phyloP scores from a whole-genome alignment of 495 filamentous ascomycete genomes.

The Emericellopsis terricola region DNA sequence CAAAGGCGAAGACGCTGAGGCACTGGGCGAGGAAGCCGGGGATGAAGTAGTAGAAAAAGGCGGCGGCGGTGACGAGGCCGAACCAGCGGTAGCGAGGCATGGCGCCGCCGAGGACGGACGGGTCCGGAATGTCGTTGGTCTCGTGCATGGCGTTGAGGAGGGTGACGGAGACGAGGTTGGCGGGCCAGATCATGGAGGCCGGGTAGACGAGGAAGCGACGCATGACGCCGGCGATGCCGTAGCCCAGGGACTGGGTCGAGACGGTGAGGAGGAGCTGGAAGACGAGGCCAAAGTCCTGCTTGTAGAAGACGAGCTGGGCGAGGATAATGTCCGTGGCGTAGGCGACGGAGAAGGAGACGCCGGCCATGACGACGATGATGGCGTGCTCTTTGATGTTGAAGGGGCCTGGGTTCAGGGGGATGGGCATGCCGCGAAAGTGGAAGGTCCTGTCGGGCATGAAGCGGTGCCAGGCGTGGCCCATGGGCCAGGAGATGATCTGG shows the following conservation, averaged over 20 bases:
- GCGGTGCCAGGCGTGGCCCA: constrained; percentile 37
- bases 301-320: constrained; percentile 46
- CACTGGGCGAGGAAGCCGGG: constrained; percentile 40
- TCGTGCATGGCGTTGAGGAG: constrained; percentile 60
- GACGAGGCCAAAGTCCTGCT: constrained; percentile 44
- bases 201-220: constrained; percentile 33
- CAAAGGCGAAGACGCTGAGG: constrained; percentile 40
- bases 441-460: constrained; percentile 32
- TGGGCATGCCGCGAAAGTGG: constrained; percentile 33
- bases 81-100: constrained; percentile 46
- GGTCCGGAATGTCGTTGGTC: constrained; percentile 24
- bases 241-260: constrained; percentile 56
- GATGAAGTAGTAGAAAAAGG: constrained; percentile 42
- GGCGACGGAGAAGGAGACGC: constrained; percentile 39
- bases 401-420: constrained; percentile 47
- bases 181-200: constrained; percentile 63
- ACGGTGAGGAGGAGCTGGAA: constrained; percentile 53
- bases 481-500: constrained; percentile 52
- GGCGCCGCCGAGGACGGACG: constrained; percentile 29
- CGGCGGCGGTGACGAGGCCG: constrained; percentile 25
- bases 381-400: constrained; percentile 75
- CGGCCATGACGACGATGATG: constrained; percentile 59
- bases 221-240: constrained; percentile 55
- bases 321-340: constrained; percentile 54
- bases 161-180: constrained; percentile 41